Base-by-base conservation (phyloP, 2,329 filamentous ascomycete species). In the Knufia fluminis region DNA sequence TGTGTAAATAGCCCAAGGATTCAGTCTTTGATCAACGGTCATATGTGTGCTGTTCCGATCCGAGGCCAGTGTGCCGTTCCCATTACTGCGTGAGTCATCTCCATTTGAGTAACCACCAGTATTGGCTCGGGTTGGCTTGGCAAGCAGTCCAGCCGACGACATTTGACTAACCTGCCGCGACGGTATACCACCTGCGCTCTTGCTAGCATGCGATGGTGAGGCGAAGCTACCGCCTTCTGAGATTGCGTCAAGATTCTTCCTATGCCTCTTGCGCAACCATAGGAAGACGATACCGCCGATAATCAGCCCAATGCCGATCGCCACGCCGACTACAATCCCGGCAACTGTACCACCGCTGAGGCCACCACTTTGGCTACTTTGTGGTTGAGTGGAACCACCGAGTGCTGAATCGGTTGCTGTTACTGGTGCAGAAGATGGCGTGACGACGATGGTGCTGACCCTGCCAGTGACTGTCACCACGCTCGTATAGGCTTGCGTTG, bases 11-110 rank as follows among this genome's bases (percentile, higher is more conserved):
- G 65, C 62, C 52, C 66, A 66, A 40, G 67, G 66, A 51, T 71
- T 71, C 62, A 73, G 60, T 50, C 70, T 67, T 53, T 66, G 66
- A 53, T 73, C 70, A 33, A 66, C 71, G 14, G 47, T 53, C 43
- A 58, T 20, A 48, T 54, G 59, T n/a, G 51, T 51, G 19, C 58
- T 57, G 51, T 57, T 54, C 24, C 54, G 46, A 17, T 24, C 46
- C 8, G 54, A 54, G 16, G 46, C 45, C 16, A 45, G 20, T 9
- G 50, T 53, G 16, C 43, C 43, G 32, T 26, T 19, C 33, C 51
- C 53, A 33, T 53, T 52, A 23, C 56, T 56, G 39, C 56, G 43
- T 4, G 43, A 38, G 38, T 57, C 54, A 32, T 40, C 50, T 24
- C 51, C 53, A 12, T 33, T 7, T 9, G 48, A 20, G 14, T 55